Evolutionary conservation across 345 rosid species (phyloP).

Genomic region (Citrus medica): DNA sequence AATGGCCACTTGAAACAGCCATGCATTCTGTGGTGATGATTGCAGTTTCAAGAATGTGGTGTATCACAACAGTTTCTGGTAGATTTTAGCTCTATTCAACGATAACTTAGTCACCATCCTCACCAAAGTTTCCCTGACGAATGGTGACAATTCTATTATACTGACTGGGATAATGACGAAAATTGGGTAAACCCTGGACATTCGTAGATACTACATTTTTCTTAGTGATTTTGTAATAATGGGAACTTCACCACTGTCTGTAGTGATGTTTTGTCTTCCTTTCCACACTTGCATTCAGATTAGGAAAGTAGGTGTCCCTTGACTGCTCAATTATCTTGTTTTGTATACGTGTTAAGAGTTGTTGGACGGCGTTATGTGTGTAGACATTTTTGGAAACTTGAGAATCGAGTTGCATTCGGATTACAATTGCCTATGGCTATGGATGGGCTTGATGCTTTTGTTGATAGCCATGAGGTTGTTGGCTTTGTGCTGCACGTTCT

Average conservation of each 20-base stretch:
- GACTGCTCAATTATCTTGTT: not conserved
- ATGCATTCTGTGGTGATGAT: not conserved
- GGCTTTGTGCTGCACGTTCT: too few species aligned
- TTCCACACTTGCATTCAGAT: too few species aligned
- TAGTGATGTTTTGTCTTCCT: too few species aligned
- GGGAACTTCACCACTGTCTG: not conserved
- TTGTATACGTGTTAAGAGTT: not conserved
- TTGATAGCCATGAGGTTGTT: too few species aligned
- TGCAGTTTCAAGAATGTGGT: not conserved
- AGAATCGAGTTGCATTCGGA: not conserved
- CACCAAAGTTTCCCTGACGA: not conserved
- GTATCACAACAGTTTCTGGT: not conserved
- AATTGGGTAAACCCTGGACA: constrained; percentile 9
- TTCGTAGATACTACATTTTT: constrained; percentile 9
- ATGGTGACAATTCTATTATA: constrained; percentile 10
- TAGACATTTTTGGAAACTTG: too few species aligned
- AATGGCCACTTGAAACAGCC: not conserved
- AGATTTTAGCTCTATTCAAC: not conserved
- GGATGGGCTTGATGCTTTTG: not conserved
- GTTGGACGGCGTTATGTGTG: not conserved
- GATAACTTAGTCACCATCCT: not conserved
- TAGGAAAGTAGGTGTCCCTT: not conserved
- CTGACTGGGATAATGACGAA: constrained; percentile 27
- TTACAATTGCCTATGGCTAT: too few species aligned
- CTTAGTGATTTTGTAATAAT: not conserved